Conservation (phyloP, 208 protist species). For the Trypanosoma caninum region DNA sequence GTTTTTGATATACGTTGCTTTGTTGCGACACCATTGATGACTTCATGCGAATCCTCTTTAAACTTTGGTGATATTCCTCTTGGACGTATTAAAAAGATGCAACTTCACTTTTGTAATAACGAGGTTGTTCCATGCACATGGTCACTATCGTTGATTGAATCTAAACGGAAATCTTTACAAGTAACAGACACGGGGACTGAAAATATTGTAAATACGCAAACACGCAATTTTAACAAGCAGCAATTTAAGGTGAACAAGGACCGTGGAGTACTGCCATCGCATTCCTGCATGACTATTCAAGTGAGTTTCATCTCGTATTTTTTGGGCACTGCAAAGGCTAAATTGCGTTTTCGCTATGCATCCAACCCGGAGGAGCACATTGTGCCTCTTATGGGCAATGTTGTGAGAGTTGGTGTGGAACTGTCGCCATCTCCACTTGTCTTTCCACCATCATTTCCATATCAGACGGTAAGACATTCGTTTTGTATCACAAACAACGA, state of each 20-base stretch:
- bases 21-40: conserved; percentile 88
- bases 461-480: conserved; percentile 43
- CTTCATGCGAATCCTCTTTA: conserved; percentile 49
- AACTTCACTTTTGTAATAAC: conserved; percentile 83
- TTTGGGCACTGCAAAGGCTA: conserved; percentile 21
- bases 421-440: conserved; percentile 48
- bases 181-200: neutral
- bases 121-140: conserved; percentile 90
- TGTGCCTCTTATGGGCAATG: conserved; percentile 44
- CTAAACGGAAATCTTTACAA: neutral
- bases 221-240: neutral
- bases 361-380: conserved; percentile 50
- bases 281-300: conserved; percentile 48
- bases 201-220: neutral
- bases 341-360: conserved; percentile 52
- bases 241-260: conserved; percentile 77
- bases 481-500: conserved; percentile 88
- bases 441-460: conserved; percentile 74
- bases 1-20: conserved; percentile 86
- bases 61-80: conserved; percentile 89
- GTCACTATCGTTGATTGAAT: conserved; percentile 57
- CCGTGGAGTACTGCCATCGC: conserved; percentile 62
- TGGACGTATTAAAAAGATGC: conserved; percentile 79
- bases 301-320: conserved; percentile 63
- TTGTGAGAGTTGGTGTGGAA: conserved; percentile 31